These are phyloP conservation scores for Tylopilus vinaceipallidus DNA, from an alignment of 768 basidiomycete species.

Conservation along the genomic window DNA sequence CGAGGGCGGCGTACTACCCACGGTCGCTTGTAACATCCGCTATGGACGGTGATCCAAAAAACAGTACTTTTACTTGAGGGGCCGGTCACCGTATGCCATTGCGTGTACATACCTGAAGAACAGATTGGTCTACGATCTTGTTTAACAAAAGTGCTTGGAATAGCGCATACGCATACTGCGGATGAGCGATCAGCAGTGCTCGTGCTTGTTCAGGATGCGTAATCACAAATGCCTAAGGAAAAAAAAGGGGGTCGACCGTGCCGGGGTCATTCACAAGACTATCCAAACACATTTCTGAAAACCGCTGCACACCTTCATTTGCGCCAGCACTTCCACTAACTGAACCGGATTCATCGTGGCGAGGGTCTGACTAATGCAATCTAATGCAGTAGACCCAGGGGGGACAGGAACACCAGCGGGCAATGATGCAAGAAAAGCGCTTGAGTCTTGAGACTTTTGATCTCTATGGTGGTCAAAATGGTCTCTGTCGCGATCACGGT, in stretches of 20 bases:
- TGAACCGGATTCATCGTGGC: slow-evolving; percentile 82
- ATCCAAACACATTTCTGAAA: slow-evolving; percentile 17
- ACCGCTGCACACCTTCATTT: slow-evolving; percentile 82
- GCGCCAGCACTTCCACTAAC: slow-evolving; percentile 90
- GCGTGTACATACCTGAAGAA: slow-evolving; percentile 63
- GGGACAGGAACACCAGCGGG: slow-evolving; percentile 77
- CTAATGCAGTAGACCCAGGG: slow-evolving; percentile 68
- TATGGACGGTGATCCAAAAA: slow-evolving; percentile 22
- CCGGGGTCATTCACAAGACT: slow-evolving; percentile 21
- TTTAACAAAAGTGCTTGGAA: slow-evolving; percentile 93
- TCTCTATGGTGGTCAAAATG: slow-evolving; percentile 33
- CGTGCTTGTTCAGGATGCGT: slow-evolving; percentile 90
- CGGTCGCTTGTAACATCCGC: slow-evolving; percentile 53
- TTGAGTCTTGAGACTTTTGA: slow-evolving; percentile 38
- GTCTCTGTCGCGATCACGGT: slow-evolving; percentile 49
- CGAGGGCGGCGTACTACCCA: slow-evolving; percentile 24
- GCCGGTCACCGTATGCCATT: slow-evolving; percentile 7
- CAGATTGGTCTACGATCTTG: slow-evolving; percentile 87
- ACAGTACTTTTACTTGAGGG: background rate
- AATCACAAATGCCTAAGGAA: slow-evolving; percentile 79
- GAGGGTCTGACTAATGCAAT: slow-evolving; percentile 82
- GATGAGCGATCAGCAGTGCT: slow-evolving; percentile 73
- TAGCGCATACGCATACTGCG: slow-evolving; percentile 93
- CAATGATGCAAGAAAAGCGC: slow-evolving; percentile 59
- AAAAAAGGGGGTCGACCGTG: slow-evolving; percentile 31